Base-by-base conservation (phyloP, 805 yeast genomes). In the Tetrapisispora phaffii region DNA sequence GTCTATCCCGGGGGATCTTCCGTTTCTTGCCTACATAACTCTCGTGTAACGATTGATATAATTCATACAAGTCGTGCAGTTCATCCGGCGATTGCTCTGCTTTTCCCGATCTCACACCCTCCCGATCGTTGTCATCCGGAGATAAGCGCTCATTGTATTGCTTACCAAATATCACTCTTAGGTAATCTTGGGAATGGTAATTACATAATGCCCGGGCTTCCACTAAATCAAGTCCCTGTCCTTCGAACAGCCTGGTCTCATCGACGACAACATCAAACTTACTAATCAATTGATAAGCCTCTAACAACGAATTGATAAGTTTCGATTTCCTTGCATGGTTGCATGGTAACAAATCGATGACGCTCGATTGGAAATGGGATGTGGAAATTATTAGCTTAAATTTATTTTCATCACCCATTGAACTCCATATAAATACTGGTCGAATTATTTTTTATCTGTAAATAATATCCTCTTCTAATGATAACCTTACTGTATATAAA, bases 111-210 rank as follows among this genome's bases (percentile, higher is more conserved):
- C 44, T 45, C 21, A 57, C 28, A 28, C 55, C 42, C 24, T 43
- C 12, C 56, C 56, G 50, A 36, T 47, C 49, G 20, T 48, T 55
- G 9, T 33, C 51, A 40, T 50, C 54, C 41, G 54, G 55, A 7
- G 28, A 53, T 23, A 50, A 48, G 32, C 12, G 38, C 16, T 42
- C 66, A 46, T 57, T 51, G 24, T 44, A 42, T 8, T 39, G 22
- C 13, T 47, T 46, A 35, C 53, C 53, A 32, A 77, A 52, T n/a
- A 81, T 53, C 9, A 56, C 53, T 6, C 65, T 56, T 1, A 79
- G 61, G 51, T 66, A 80, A 2, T 53, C 55, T 2, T 47, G 44
- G 28, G 74, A 74, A 53, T 82, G 89, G 16, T 36, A 36, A 16
- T 16, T 24, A 16, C 39, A 36, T 36, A 15, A 16, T 16, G 15